Base-by-base conservation (phyloP, 208 protist species). In the Strigomonas culicis region DNA sequence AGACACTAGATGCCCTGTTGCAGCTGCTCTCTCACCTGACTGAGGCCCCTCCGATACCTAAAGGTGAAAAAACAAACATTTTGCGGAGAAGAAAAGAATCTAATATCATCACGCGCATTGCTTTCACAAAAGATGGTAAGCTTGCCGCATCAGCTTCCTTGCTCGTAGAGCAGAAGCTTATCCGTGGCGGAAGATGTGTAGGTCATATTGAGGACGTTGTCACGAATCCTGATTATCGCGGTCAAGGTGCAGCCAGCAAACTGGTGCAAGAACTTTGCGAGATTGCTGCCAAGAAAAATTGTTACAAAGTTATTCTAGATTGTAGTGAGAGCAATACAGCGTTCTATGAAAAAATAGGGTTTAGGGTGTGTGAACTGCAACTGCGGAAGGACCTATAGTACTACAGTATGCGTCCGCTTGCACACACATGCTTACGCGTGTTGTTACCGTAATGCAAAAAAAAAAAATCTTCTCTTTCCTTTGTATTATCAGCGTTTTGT, bases 161-260 rank as follows among this genome's bases (percentile, higher is more conserved):
- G 24, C 51, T 95, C 11, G 69, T 95, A 27, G 86, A 95, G 70
- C 90, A 63, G 11, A 95, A 95, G 65, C 89, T 92, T 63, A 79
- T 74, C 17, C 74, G 78, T 7, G 85, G 78, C 8, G 86, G 84
- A 27, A 78, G 70, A 27, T 78, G 74, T 47, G 90, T 93, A 0
- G 90, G 82, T 0, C 90, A 95, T 62, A 76, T 95, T 69, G 90
- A 95, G 56, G 90, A 95, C 63, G 90, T 95, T 34, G 86, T 93
- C 27, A 83, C 84, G 0, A 67, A 85, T 66, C 77, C 84, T 4
- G n/a, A 51, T 25, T 79, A 74, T 50, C 74, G 80, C 19, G 84
- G 80, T 4, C 59, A 76, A 24, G 84, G 82, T n/a, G 69, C 90
- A 50, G 85, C 80, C 0, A 69, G 79, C 11, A 62, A 66, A 11